Evolutionary conservation across 2,329 filamentous ascomycete genomes (phyloP).

Genomic region (Talaromyces sp.): DNA sequence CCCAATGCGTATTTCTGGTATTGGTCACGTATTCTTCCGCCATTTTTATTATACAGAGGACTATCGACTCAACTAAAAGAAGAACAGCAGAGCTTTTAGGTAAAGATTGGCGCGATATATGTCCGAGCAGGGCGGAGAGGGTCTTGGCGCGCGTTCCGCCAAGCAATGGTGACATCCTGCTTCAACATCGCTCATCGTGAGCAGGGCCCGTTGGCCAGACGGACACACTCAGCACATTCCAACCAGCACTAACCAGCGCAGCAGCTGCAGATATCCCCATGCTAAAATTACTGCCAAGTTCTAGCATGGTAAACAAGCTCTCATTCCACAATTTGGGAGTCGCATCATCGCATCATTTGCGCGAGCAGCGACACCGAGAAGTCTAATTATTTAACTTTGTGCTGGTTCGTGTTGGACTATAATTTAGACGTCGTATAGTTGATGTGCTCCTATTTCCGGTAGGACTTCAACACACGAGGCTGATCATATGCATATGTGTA

Average conservation of each 20-base stretch:
- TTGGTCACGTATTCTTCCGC: not conserved
- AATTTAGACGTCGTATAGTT: not conserved
- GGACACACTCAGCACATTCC: not conserved
- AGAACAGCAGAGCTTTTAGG: not conserved
- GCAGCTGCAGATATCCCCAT: no score
- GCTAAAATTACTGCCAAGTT: no score
- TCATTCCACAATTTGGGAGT: no score
- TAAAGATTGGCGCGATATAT: not conserved
- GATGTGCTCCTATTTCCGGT: no score
- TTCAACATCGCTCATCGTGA: slow-evolving; percentile 1
- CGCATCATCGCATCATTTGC: no score
- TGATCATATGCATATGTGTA: not conserved
- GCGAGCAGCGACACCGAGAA: no score
- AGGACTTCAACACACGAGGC: no score
- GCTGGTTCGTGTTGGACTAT: not conserved
- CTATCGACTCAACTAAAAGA: not conserved
- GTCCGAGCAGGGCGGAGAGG: not conserved
- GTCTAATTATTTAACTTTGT: not conserved
- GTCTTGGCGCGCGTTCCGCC: not conserved
- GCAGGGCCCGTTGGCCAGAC: not conserved
- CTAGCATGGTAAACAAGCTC: no score
- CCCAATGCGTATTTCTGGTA: not conserved
- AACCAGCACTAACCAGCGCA: not conserved
- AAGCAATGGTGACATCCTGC: slow-evolving; percentile 4
- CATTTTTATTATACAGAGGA: not conserved